A percentile compares a stretch with the other conserved stretches of the same genome.
These are phyloP conservation scores for Chaetomium sp. DNA, from an alignment of 2,329 filamentous ascomycete genomes.

Conservation along the genomic window DNA sequence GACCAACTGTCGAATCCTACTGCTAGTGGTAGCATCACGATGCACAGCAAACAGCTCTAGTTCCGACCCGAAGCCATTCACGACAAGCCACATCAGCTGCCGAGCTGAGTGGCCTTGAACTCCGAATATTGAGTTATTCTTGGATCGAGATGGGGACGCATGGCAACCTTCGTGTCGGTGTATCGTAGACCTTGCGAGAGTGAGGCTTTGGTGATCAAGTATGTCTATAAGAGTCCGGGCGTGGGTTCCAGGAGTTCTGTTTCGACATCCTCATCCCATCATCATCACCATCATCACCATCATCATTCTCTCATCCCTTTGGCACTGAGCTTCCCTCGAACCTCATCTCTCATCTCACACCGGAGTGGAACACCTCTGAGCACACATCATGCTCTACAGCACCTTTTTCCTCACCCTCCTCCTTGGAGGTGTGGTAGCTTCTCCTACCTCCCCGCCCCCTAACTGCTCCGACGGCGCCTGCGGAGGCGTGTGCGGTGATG, in stretches of 20 bases:
- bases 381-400: conserved; percentile 19
- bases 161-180: conserved; percentile 1
- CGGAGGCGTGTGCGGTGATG: conserved; percentile 27
- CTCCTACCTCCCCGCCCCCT: neutral
- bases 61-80: conserved; percentile 6
- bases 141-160: neutral
- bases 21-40: neutral
- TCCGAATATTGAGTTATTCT: neutral
- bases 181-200: neutral
- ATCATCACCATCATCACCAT: neutral
- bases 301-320: too few relatives aligned
- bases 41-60: neutral
- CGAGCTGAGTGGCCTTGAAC: neutral
- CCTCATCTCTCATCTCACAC: neutral
- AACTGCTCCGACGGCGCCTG: conserved; percentile 17
- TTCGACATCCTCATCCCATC: neutral
- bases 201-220: neutral
- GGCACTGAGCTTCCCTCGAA: neutral
- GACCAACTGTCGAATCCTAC: neutral
- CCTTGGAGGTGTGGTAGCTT: conserved; percentile 20
- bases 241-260: neutral
- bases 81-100: conserved; percentile 8
- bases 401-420: conserved; percentile 22
- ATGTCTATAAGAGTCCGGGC: conserved; percentile 1
- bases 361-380: neutral